Conservation (phyloP, 257 asterid genomes). For the Solanum pinnatisectum region DNA sequence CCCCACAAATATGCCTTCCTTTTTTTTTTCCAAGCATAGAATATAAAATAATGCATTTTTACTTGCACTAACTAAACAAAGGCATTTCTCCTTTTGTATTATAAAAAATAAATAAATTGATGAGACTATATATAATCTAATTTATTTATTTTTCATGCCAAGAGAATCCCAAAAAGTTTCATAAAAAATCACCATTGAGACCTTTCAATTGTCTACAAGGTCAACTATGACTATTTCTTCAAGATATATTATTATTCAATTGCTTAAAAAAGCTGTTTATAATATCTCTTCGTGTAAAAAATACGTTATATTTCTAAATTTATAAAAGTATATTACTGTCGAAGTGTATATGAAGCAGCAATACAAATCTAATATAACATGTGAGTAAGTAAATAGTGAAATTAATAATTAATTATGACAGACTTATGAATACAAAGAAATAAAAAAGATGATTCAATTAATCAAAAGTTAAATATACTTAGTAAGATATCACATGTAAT, state of each 20-base stretch:
- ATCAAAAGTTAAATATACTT: neutral
- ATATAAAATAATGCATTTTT: conserved; percentile 21
- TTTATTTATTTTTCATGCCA: conserved; percentile 21
- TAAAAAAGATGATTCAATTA: neutral
- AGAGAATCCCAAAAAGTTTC: conserved; percentile 26
- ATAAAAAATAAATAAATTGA: neutral
- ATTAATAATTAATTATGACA: neutral
- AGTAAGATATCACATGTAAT: neutral
- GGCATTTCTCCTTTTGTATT: conserved; percentile 11
- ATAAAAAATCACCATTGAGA: conserved; percentile 3
- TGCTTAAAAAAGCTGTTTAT: too few species aligned
- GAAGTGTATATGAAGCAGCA: neutral
- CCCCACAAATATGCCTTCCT: conserved; percentile 21
- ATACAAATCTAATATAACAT: neutral
- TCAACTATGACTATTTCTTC: neutral
- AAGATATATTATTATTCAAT: neutral
- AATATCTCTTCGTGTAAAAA: neutral
- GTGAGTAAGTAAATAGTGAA: neutral
- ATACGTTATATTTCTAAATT: neutral
- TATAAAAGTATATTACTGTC: neutral
- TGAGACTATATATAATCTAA: neutral
- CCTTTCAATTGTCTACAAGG: neutral
- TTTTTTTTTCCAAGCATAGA: conserved; percentile 14
- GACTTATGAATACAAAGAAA: neutral
- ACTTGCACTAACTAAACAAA: conserved; percentile 28